A percentile compares a stretch with the other conserved stretches of the same genome.
phyloP scores from a whole-genome alignment of 177 flowering plant genomes.

The Vitis hybrid region DNA sequence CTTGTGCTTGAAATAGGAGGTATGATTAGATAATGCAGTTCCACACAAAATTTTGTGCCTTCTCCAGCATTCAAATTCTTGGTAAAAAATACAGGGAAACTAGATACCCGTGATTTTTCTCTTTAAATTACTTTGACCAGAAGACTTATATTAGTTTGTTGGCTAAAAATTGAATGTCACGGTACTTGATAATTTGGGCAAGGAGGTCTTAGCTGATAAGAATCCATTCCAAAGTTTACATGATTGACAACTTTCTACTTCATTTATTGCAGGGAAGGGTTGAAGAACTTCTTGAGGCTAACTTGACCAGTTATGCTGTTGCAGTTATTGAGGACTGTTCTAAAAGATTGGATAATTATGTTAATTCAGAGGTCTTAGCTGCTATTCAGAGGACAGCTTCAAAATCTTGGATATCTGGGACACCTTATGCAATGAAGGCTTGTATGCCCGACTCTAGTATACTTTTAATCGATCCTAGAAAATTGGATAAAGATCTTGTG shows the following conservation, averaged over 20 bases:
- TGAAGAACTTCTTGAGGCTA: slow-evolving; percentile 25
- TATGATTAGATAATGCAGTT: no score
- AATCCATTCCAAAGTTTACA: no score
- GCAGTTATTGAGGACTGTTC: slow-evolving; percentile 32
- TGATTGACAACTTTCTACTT: background rate
- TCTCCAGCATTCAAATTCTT: no score
- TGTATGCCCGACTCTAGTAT: slow-evolving; percentile 22
- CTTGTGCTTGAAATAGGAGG: no score
- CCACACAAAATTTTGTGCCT: no score
- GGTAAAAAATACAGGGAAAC: no score
- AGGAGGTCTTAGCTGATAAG: no score
- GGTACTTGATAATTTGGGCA: no score
- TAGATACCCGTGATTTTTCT: background rate
- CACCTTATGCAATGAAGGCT: slow-evolving; percentile 17
- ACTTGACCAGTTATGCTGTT: slow-evolving; percentile 22
- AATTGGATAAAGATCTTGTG: slow-evolving; percentile 15
- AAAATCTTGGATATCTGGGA: slow-evolving; percentile 31
- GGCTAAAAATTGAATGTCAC: no score
- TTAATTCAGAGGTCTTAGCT: slow-evolving; percentile 25
- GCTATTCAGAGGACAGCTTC: slow-evolving; percentile 31
- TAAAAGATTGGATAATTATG: slow-evolving; percentile 12
- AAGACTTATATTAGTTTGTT: no score
- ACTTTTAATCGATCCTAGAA: slow-evolving; percentile 21
- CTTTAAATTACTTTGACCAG: no score
- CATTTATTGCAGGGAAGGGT: slow-evolving; percentile 26